phyloP scores from a whole-genome alignment of 352 stramenopile species.

The Globisporangium perplexum region DNA sequence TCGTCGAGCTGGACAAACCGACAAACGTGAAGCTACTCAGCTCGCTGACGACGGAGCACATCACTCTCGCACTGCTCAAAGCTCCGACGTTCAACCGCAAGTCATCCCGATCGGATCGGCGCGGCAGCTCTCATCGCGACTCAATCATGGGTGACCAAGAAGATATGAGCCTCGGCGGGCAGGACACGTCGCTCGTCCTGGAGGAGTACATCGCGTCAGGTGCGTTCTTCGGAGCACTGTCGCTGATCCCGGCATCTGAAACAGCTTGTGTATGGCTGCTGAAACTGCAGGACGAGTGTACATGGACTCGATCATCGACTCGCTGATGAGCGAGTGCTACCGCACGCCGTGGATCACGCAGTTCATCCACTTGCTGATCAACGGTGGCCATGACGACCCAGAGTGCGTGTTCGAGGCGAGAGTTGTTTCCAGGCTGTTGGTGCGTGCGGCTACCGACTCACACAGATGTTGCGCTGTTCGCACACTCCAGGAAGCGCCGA shows the following conservation, averaged over 20 bases:
- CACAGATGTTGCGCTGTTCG: neutral
- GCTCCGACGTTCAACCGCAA: constrained; percentile 28
- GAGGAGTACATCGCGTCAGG: constrained; percentile 71
- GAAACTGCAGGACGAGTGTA: constrained; percentile 44
- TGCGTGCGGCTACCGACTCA: neutral
- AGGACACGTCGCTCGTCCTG: constrained; percentile 41
- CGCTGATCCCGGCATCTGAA: neutral
- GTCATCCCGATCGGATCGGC: constrained; percentile 42
- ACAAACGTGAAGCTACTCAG: constrained; percentile 81
- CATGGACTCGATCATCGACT: constrained; percentile 67
- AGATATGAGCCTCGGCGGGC: constrained; percentile 16
- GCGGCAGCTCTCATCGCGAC: constrained; percentile 34
- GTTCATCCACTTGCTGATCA: constrained; percentile 61
- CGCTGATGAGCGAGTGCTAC: constrained; percentile 76
- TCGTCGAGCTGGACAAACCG: constrained; percentile 64
- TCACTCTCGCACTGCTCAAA: constrained; percentile 27
- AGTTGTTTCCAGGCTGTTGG: neutral
- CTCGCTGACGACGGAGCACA: constrained; percentile 53
- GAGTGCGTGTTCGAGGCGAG: constrained; percentile 36
- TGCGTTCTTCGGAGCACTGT: constrained; percentile 1
- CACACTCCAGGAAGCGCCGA: constrained; percentile 31
- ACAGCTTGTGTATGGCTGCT: neutral
- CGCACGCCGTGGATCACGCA: constrained; percentile 68
- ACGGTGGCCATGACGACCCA: constrained; percentile 45
- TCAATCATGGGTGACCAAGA: constrained; percentile 35